Evolutionary conservation across 2,329 filamentous ascomycete genomes (phyloP).

Genomic region (Cercospora sp.): DNA sequence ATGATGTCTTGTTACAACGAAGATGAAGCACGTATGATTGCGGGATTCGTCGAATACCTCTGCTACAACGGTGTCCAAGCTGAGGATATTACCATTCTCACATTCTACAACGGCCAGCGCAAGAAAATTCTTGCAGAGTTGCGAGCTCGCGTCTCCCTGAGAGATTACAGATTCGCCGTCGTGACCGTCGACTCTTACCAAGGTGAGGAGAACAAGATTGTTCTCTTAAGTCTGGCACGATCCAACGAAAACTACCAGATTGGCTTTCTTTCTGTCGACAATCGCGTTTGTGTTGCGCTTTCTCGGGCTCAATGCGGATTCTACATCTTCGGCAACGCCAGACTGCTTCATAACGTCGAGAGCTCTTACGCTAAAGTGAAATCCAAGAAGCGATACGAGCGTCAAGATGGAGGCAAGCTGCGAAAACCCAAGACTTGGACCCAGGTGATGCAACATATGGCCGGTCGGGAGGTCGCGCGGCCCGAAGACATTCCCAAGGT

Average conservation of each 20-base stretch:
- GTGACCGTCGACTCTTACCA: conserved; percentile 87
- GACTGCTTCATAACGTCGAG: conserved; percentile 45
- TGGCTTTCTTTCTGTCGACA: conserved; percentile 71
- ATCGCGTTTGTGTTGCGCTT: conserved; percentile 63
- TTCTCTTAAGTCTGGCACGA: conserved; percentile 78
- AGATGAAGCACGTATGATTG: conserved; percentile 74
- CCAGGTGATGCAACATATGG: conserved; percentile 36
- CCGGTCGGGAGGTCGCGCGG: conserved; percentile 23
- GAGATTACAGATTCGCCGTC: conserved; percentile 53
- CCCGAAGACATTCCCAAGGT: conserved; percentile 20
- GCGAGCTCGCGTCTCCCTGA: conserved; percentile 27
- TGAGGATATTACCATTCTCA: conserved; percentile 72
- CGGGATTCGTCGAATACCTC: conserved; percentile 71
- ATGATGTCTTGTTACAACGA: conserved; percentile 68
- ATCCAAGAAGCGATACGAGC: conserved; percentile 19
- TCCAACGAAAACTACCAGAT: conserved; percentile 61
- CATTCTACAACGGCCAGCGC: conserved; percentile 85
- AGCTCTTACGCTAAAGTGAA: conserved; percentile 25
- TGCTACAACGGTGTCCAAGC: conserved; percentile 63
- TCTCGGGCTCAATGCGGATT: conserved; percentile 75
- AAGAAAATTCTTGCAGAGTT: conserved; percentile 61
- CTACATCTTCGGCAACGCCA: conserved; percentile 79
- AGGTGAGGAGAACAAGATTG: conserved; percentile 83
- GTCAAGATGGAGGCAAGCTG: background rate
- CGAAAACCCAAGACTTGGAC: conserved; percentile 32